Evolutionary conservation across 1,284 basidiomycete species (phyloP), one percentile per base, ranked within the genome.

Genomic region (Puccinia sorghi): DNA sequence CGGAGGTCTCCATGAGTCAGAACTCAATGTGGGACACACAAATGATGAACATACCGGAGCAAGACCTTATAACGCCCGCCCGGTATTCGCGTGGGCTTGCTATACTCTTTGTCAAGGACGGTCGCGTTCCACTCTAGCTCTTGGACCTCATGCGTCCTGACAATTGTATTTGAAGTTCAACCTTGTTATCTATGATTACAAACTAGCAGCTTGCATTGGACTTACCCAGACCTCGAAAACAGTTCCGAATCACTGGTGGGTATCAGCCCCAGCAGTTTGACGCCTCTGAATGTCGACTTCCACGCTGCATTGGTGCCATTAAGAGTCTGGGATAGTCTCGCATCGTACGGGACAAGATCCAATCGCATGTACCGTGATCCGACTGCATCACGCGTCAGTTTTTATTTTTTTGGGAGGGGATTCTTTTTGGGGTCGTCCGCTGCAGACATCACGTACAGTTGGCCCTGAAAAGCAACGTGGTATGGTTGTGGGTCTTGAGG

Each of bases 71-170:
- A 77, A 20, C 32, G 70, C 8, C 75, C 75, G 69, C 22, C 32
- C 25, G 64, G 27, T 37, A 77, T 57, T 46, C 25, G 54, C n/a
- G 39, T 41, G 54, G 64, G 75, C 13, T 48, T 46, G 25, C 37
- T n/a, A 48, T 77, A 41, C 27, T 50, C 54, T 52, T 20, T 57
- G 3, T 54, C 64, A 1, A 57, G 56, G 6, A 77, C n/a, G 41
- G 64, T 77, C 1, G 63, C 75, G 37, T 77, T 77, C 75, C 75
- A 77, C 41, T 39, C 66, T 39, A 61, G 48, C 43, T 59, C 57
- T 52, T 69, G 52, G 20, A 54, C 56, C 15, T 61, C 52, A 5
- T 56, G 43, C 37, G 56, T 22, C 6, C 69, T 71, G 59, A 61
- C 7, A 13, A 32, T 32, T 32, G 32, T 15, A 71, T 15, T 56